Evolutionary conservation across 2,329 filamentous ascomycete genomes (phyloP).

Genomic region (Clonostachys chloroleuca): DNA sequence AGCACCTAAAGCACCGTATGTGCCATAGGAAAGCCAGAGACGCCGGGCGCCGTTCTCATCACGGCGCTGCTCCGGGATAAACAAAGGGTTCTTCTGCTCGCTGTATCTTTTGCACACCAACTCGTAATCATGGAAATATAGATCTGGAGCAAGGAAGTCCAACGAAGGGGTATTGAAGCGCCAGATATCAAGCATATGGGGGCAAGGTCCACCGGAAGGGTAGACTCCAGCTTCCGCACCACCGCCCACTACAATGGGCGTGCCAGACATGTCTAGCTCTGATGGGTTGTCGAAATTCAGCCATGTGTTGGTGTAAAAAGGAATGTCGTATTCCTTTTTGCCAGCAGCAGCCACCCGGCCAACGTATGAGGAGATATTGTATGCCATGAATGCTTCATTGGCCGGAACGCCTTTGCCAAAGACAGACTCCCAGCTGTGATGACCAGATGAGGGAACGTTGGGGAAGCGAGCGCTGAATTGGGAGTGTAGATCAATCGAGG

Average conservation of each 20-base stretch:
- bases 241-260: conserved; percentile 23
- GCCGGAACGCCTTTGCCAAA: conserved; percentile 20
- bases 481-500: conserved; percentile 13
- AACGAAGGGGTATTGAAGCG: conserved; percentile 29
- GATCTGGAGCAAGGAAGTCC: conserved; percentile 39
- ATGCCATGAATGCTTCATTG: conserved; percentile 29
- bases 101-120: conserved; percentile 34
- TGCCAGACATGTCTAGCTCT: conserved; percentile 19
- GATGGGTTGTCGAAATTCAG: conserved; percentile 20
- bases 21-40: conserved; percentile 34
- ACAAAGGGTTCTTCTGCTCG: conserved; percentile 29
- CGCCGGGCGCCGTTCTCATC: conserved; percentile 37
- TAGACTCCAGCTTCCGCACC: conserved; percentile 28
- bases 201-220: conserved; percentile 25
- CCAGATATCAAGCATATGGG: conserved; percentile 31
- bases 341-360: conserved; percentile 25
- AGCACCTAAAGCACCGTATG: conserved; percentile 28
- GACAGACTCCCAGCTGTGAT: conserved; percentile 20
- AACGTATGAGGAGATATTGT: conserved; percentile 23
- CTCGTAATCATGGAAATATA: conserved; percentile 44
- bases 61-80: conserved; percentile 47
- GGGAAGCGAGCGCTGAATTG: conserved; percentile 8
- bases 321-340: conserved; percentile 22
- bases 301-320: conserved; percentile 28
- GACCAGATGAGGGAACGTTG: conserved; percentile 11